Evolutionary conservation across 2,329 filamentous ascomycete species (phyloP).

Genomic region (Ceratocystiopsis sp.): DNA sequence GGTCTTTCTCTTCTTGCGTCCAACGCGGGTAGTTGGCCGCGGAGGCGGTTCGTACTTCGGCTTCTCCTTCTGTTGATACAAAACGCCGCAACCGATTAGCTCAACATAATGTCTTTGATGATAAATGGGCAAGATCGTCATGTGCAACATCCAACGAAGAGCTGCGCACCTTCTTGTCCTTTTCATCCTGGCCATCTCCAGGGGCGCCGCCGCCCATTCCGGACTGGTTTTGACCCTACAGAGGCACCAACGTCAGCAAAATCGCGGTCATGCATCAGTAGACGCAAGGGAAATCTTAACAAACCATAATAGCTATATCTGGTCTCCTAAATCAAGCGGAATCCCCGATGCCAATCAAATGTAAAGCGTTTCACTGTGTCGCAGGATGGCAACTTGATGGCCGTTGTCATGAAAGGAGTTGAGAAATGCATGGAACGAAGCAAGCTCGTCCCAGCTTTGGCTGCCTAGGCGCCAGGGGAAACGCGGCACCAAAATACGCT

Average conservation of each 20-base stretch:
- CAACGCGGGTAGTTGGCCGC: slow-evolving; percentile 88
- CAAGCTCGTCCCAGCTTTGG: not conserved
- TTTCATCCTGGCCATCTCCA: slow-evolving; percentile 64
- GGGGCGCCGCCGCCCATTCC: slow-evolving; percentile 56
- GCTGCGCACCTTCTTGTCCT: slow-evolving; percentile 73
- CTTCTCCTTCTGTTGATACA: slow-evolving; percentile 70
- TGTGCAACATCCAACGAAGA: not conserved
- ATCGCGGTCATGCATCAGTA: not conserved
- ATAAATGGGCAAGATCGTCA: not conserved
- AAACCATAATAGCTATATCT: not conserved
- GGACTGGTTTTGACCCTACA: slow-evolving; percentile 72
- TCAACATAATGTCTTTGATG: too few relatives aligned
- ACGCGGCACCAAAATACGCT: slow-evolving; percentile 22
- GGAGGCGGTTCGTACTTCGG: slow-evolving; percentile 99
- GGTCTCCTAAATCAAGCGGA: too few relatives aligned
- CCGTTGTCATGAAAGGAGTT: not conserved
- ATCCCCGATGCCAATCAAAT: too few relatives aligned
- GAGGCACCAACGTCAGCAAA: not conserved
- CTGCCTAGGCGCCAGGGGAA: slow-evolving; percentile 25
- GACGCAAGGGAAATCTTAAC: not conserved
- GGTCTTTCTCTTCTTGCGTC: slow-evolving; percentile 95
- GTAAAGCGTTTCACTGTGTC: too few relatives aligned
- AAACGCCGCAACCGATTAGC: too few relatives aligned
- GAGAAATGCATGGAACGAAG: not conserved
- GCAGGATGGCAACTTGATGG: not conserved